Evolutionary conservation across 2,329 filamentous ascomycete genomes (phyloP).

Genomic region (Pseudocercospora vitis): DNA sequence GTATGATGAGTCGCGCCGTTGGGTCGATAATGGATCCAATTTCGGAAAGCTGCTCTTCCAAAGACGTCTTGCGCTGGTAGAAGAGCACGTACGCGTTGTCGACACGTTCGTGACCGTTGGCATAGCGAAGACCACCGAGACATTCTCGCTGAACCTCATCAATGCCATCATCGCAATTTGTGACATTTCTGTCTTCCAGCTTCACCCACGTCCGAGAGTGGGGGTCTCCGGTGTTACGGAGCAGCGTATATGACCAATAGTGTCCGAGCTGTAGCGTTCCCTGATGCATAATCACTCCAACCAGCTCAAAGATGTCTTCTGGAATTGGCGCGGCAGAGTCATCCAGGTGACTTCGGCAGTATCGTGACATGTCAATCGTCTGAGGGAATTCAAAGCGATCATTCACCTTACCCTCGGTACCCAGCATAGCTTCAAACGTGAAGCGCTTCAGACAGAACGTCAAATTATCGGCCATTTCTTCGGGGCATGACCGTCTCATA

Average conservation of each 20-base stretch:
- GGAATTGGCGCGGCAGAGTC: conserved; percentile 56
- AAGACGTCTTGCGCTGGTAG: conserved; percentile 62
- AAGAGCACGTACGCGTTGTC: conserved; percentile 96
- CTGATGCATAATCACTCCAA: conserved; percentile 91
- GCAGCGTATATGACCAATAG: conserved; percentile 93
- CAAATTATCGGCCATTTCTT: conserved; percentile 87
- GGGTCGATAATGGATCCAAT: conserved; percentile 11
- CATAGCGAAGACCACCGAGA: conserved; percentile 56
- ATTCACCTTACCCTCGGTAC: conserved; percentile 85
- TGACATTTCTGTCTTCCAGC: conserved; percentile 89
- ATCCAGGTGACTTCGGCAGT: conserved; percentile 81
- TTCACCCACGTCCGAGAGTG: conserved; percentile 70
- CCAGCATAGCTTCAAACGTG: conserved; percentile 71
- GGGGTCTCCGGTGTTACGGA: conserved; percentile 57
- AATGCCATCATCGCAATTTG: conserved; percentile 65
- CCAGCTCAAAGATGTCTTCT: conserved; percentile 83
- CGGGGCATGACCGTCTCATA: conserved; percentile 82
- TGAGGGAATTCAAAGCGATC: conserved; percentile 87
- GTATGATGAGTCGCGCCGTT: conserved; percentile 14
- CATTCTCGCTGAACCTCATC: conserved; percentile 71
- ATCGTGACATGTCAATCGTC: conserved; percentile 81
- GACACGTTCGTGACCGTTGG: conserved; percentile 58
- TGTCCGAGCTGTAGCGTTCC: conserved; percentile 93
- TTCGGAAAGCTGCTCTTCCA: conserved; percentile 21
- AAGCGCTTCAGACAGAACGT: conserved; percentile 94